Evolutionary conservation across 305 asterid species (phyloP).

Genomic region (Striga hermonthica): DNA sequence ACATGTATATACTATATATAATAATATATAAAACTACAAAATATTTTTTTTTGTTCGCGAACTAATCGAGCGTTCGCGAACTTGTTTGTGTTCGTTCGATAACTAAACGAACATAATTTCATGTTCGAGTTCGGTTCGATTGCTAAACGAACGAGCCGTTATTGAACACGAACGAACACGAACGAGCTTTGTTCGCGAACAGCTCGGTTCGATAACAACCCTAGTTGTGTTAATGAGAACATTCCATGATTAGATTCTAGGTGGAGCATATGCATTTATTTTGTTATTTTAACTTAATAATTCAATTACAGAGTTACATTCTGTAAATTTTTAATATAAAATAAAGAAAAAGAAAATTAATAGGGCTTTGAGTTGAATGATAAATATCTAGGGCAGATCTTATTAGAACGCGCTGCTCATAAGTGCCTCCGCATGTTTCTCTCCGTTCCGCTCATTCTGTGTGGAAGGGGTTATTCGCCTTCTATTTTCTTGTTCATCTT

Average conservation of each 20-base stretch:
- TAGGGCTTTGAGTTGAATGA: neutral
- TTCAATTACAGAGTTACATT: neutral
- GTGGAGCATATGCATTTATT: neutral
- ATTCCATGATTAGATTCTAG: neutral
- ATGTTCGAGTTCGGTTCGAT: neutral
- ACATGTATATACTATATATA: too few species aligned
- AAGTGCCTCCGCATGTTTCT: conserved; percentile 9
- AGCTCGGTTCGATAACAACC: too few species aligned
- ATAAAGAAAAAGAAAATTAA: neutral
- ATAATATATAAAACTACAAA: too few species aligned
- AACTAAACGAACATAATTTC: too few species aligned
- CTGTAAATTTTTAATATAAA: neutral
- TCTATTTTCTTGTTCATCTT: conserved; percentile 15
- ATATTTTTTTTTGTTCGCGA: too few species aligned
- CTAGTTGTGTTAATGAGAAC: neutral
- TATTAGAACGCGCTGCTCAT: conserved; percentile 27
- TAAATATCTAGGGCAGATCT: conserved; percentile 35
- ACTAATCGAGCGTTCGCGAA: too few species aligned
- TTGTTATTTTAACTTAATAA: neutral
- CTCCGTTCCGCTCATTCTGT: conserved; percentile 9
- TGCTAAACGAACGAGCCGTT: too few species aligned
- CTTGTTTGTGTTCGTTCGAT: too few species aligned
- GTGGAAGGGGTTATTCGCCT: conserved; percentile 26
- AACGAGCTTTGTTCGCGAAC: too few species aligned
- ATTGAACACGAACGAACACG: too few species aligned